A percentile compares a stretch with the other conserved stretches of the same genome.
These are phyloP conservation scores for Suillus alpinus DNA, from an alignment of 768 basidiomycete species.

Conservation along the genomic window DNA sequence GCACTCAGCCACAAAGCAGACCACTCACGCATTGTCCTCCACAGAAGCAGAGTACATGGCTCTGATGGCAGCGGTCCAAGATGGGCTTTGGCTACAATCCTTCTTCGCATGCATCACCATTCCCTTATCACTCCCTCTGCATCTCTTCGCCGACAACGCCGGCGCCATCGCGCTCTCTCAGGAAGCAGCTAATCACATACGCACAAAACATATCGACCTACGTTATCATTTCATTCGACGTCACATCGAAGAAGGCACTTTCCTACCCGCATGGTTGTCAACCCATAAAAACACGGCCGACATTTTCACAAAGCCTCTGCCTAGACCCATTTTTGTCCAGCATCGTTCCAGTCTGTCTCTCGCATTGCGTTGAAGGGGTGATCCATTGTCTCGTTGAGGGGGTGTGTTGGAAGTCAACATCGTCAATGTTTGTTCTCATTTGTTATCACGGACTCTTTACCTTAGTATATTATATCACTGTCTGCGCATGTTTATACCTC, in stretches of 20 bases:
- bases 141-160: background rate
- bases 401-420: no score
- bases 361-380: no score
- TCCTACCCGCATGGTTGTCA: background rate
- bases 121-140: background rate
- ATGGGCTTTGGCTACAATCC: background rate
- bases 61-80: rapidly evolving
- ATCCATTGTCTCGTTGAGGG: no score
- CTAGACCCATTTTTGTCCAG: no score
- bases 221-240: background rate
- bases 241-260: background rate
- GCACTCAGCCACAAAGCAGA: background rate
- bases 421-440: no score
- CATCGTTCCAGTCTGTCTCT: no score
- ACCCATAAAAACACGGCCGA: background rate
- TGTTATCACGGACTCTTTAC: no score
- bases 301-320: background rate
- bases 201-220: background rate
- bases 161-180: background rate
- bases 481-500: no score
- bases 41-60: background rate
- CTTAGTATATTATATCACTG: no score
- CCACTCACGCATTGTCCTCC: rapidly evolving
- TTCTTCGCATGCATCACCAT: background rate
- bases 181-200: background rate